Evolutionary conservation across 176 grass and related monocot species (phyloP).

Genomic region (Rhynchospora breviuscula): DNA sequence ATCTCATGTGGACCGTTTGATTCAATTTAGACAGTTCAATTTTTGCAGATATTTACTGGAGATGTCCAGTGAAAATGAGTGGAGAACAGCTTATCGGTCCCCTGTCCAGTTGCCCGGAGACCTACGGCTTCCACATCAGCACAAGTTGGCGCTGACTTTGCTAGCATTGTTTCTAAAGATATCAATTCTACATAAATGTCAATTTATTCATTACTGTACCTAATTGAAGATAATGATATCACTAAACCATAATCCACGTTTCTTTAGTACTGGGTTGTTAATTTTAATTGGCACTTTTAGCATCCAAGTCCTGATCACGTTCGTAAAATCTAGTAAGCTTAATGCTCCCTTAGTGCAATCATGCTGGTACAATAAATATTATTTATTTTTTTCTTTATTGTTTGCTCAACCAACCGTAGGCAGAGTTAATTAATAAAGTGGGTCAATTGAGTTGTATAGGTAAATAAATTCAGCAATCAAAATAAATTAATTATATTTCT

Average conservation of each 20-base stretch:
- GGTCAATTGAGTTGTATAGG: no score
- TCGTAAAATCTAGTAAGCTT: background rate
- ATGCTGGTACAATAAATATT: background rate
- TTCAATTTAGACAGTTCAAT: background rate
- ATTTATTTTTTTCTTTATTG: background rate
- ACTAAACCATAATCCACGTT: background rate
- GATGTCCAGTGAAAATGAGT: background rate
- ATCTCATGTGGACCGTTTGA: background rate
- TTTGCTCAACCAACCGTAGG: background rate
- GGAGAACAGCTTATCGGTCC: background rate
- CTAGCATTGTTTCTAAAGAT: background rate
- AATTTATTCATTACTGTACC: background rate
- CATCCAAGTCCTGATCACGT: background rate
- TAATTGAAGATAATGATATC: background rate
- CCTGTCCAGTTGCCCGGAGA: background rate
- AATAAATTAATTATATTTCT: no score
- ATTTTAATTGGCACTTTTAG: background rate
- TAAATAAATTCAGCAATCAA: no score
- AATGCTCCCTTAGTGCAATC: background rate
- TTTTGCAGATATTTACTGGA: background rate
- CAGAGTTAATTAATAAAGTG: background rate
- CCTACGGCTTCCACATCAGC: conserved; percentile 14
- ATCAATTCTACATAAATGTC: background rate
- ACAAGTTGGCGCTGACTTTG: conserved; percentile 22
- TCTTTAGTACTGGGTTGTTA: background rate